Percentiles rank a stretch among this genome's conserved stretches.
Evolutionary conservation across 306 rosid species (phyloP).

Genomic region (Ochetophila trinervis): DNA sequence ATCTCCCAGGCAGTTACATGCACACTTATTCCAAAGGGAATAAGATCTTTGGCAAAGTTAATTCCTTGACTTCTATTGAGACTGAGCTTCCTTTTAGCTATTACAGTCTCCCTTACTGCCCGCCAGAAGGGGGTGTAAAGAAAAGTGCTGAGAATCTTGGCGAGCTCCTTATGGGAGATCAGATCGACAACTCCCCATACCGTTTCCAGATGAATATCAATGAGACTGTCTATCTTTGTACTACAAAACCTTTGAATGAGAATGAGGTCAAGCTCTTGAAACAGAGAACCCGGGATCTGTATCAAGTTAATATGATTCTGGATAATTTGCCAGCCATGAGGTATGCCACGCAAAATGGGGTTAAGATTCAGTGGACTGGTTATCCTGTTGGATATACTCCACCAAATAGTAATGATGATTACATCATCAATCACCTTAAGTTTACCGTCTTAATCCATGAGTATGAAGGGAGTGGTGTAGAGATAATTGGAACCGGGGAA

Average conservation of each 20-base stretch:
- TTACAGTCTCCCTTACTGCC: constrained; percentile 82
- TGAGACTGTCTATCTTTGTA: constrained; percentile 71
- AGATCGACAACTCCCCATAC: constrained; percentile 79
- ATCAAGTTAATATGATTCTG: constrained; percentile 92
- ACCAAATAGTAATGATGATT: constrained; percentile 55
- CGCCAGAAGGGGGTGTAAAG: constrained; percentile 59
- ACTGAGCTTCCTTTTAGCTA: constrained; percentile 93
- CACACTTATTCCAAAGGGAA: constrained; percentile 65
- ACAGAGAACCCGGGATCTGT: constrained; percentile 86
- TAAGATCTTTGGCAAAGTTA: constrained; percentile 61
- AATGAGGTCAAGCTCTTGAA: constrained; percentile 74
- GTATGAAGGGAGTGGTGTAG: constrained; percentile 76
- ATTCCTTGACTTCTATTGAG: constrained; percentile 93
- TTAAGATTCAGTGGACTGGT: constrained; percentile 91
- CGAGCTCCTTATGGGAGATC: constrained; percentile 91
- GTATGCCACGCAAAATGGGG: constrained; percentile 69
- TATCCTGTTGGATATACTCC: constrained; percentile 85
- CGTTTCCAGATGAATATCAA: constrained; percentile 69
- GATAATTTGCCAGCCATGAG: constrained; percentile 94
- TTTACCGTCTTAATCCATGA: constrained; percentile 85
- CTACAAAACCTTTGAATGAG: constrained; percentile 56
- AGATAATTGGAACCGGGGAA: constrained; percentile 90
- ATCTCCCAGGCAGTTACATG: constrained; percentile 95
- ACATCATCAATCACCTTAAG: constrained; percentile 84
- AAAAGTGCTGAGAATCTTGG: constrained; percentile 95